phyloP scores from a whole-genome alignment of 1,139 yeast genomes.

The Blastobotrys persicus region DNA sequence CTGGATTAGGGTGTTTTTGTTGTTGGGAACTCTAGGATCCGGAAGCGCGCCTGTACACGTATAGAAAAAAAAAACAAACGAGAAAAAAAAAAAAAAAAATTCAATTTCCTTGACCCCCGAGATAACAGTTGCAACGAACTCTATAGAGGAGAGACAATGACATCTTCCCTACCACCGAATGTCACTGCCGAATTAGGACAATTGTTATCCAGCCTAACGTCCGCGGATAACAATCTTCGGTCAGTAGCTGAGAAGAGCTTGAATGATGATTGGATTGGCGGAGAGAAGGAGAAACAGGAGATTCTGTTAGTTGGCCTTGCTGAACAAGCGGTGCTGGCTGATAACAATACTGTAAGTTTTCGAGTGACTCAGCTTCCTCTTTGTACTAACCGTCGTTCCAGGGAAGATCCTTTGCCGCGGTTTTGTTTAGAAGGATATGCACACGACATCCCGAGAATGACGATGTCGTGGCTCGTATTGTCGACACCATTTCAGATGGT shows the following conservation, averaged over 20 bases:
- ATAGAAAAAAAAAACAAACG: constrained; percentile 1
- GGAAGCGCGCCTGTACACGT: too few species aligned
- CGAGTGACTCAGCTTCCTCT: background rate
- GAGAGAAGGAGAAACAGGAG: constrained; percentile 53
- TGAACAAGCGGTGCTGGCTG: constrained; percentile 67
- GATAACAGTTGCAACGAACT: background rate
- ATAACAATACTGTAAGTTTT: constrained; percentile 47
- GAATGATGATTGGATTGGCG: constrained; percentile 67
- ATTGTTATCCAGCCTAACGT: constrained; percentile 65
- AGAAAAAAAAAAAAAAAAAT: background rate
- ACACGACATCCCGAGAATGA: constrained; percentile 66
- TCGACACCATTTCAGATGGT: constrained; percentile 63
- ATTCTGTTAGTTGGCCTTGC: constrained; percentile 75
- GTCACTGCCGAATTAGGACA: constrained; percentile 29
- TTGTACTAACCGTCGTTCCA: constrained; percentile 11
- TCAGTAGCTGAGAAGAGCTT: constrained; percentile 73
- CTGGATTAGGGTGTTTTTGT: too few species aligned
- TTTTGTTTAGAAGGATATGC: constrained; percentile 82
- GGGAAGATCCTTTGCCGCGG: constrained; percentile 69
- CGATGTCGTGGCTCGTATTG: constrained; percentile 70
- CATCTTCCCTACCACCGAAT: constrained; percentile 9
- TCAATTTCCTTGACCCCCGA: constrained; percentile 3
- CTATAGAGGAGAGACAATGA: constrained; percentile 1
- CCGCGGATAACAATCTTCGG: constrained; percentile 74
- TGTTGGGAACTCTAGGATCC: too few species aligned